These are phyloP conservation scores for Fusarium dimerum DNA, from an alignment of 2,329 filamentous ascomycete species.

Conservation along the genomic window DNA sequence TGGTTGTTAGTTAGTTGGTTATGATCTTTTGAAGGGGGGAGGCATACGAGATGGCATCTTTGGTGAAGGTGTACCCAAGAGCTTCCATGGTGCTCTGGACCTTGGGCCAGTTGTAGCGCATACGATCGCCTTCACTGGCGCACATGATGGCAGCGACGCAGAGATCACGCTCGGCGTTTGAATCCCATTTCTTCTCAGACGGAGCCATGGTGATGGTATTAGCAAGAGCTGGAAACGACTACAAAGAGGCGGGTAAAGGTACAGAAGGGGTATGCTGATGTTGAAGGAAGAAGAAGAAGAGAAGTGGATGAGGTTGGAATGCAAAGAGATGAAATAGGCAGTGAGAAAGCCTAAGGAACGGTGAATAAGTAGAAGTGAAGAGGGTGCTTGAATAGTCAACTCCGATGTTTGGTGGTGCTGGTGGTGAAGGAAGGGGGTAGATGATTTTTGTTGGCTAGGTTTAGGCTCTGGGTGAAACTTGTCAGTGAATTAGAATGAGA, in stretches of 20 bases:
- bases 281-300: not conserved
- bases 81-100: slow-evolving; percentile 33
- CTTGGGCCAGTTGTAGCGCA: slow-evolving; percentile 36
- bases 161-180: slow-evolving; percentile 39
- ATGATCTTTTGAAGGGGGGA: not conserved
- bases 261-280: not conserved
- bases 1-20: not conserved
- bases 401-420: no score
- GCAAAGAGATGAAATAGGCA: no score
- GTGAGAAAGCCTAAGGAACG: no score
- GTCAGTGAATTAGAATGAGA: no score
- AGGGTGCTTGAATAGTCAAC: no score
- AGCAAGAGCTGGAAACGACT: no score
- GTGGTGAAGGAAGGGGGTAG: no score
- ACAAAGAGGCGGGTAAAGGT: not conserved
- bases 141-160: slow-evolving; percentile 37
- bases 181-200: slow-evolving; percentile 40
- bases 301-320: not conserved
- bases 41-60: slow-evolving; percentile 42
- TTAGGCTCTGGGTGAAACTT: no score
- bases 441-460: no score
- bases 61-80: slow-evolving; percentile 38
- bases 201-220: slow-evolving; percentile 23
- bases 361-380: not conserved
- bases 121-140: slow-evolving; percentile 25